Percentiles rank a stretch among this genome's conserved stretches.
phyloP scores from a whole-genome alignment of 2,329 filamentous ascomycete genomes.

The Hortaea sp. region DNA sequence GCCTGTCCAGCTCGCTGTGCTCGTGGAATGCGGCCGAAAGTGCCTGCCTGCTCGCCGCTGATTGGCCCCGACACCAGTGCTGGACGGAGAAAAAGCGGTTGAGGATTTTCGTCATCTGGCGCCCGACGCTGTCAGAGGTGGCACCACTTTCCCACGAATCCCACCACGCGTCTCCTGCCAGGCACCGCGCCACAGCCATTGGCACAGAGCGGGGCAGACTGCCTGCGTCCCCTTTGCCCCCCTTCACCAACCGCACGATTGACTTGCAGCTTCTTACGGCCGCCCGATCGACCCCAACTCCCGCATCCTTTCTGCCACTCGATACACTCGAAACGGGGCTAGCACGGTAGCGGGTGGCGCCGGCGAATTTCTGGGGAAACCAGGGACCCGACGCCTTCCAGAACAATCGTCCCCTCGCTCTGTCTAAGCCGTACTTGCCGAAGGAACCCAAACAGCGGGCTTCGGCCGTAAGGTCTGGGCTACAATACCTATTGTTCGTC shows the following conservation, averaged over 20 bases:
- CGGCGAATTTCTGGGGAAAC: not conserved
- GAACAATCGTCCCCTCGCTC: not conserved
- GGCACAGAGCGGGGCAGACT: not conserved
- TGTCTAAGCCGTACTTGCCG: not conserved
- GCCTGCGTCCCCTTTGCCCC: not conserved
- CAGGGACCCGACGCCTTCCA: not conserved
- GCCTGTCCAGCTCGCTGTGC: not conserved
- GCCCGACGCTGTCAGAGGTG: not conserved
- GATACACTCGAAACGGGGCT: not conserved
- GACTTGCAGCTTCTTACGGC: not conserved
- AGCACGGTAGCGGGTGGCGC: not conserved
- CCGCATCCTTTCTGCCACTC: not conserved
- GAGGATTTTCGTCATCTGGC: not conserved
- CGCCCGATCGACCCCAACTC: not conserved
- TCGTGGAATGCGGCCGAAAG: not conserved
- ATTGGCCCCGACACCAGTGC: not conserved
- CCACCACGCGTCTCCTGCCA: not conserved
- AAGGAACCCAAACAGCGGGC: not conserved
- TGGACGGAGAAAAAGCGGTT: not conserved
- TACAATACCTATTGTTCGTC: not conserved
- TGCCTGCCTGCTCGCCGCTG: not conserved
- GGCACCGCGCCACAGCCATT: not conserved
- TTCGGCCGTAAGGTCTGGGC: not conserved
- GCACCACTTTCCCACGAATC: not conserved
- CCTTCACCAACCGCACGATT: not conserved